Evolutionary conservation across 2,329 filamentous ascomycete genomes (phyloP).

Genomic region (Penicillium crustosum): DNA sequence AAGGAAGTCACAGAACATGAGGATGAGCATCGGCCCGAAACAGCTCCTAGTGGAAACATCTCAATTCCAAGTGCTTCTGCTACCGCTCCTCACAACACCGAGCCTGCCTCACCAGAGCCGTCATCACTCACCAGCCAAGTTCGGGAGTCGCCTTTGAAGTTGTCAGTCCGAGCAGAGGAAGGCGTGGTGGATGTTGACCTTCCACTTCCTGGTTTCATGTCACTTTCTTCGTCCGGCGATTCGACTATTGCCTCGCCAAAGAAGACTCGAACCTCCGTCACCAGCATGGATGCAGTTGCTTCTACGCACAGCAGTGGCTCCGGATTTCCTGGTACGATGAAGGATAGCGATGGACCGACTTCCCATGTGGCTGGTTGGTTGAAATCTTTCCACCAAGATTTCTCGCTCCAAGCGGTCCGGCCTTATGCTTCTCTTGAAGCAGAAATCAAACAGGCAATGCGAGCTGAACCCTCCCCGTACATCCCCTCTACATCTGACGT

Average conservation of each 20-base stretch:
- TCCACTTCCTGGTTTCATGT: constrained; percentile 54
- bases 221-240: constrained; percentile 47
- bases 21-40: constrained; percentile 20
- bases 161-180: constrained; percentile 58
- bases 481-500: constrained; percentile 36
- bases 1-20: constrained; percentile 29
- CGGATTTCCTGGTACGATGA: constrained; percentile 33
- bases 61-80: constrained; percentile 33
- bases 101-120: constrained; percentile 30
- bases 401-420: constrained; percentile 58
- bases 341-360: constrained; percentile 48
- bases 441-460: constrained; percentile 59
- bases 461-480: constrained; percentile 51
- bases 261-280: constrained; percentile 49
- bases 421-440: constrained; percentile 54
- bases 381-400: constrained; percentile 59
- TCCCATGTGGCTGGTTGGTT: constrained; percentile 60
- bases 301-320: constrained; percentile 46
- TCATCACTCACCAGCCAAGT: constrained; percentile 31
- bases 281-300: constrained; percentile 52
- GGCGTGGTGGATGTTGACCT: constrained; percentile 63
- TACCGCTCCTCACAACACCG: constrained; percentile 17
- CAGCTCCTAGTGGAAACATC: constrained; percentile 35
- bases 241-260: constrained; percentile 46
- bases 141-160: constrained; percentile 50